These are phyloP conservation scores for Didymella segeticola DNA, from an alignment of 2,329 filamentous ascomycete species.

Conservation along the genomic window DNA sequence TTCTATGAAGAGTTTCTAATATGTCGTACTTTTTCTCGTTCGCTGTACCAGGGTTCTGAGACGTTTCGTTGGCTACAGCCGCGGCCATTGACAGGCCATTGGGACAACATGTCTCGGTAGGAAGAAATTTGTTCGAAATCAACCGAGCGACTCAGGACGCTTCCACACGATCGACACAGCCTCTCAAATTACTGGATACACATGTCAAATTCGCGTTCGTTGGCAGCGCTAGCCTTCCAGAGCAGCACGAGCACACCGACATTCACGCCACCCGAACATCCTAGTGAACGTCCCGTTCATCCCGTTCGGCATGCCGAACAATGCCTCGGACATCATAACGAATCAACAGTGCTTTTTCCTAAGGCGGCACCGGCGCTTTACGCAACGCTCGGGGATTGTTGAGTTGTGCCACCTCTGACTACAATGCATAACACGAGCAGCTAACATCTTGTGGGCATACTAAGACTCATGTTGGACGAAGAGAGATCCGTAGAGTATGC, in stretches of 20 bases:
- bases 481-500: background rate
- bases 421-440: background rate
- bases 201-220: slow-evolving; percentile 7
- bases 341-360: background rate
- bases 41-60: background rate
- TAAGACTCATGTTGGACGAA: background rate
- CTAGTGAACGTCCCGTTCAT: slow-evolving; percentile 9
- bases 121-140: background rate
- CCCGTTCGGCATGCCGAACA: slow-evolving; percentile 32
- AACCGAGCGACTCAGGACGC: background rate
- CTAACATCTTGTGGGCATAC: background rate
- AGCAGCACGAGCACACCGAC: slow-evolving; percentile 27
- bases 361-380: slow-evolving; percentile 27
- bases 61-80: background rate
- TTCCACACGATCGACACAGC: background rate
- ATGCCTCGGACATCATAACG: slow-evolving; percentile 1
- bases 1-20: background rate
- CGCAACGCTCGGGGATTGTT: slow-evolving; percentile 13
- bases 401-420: slow-evolving; percentile 1
- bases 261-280: slow-evolving; percentile 23
- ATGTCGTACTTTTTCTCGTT: background rate
- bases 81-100: background rate
- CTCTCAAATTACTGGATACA: slow-evolving; percentile 4
- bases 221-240: slow-evolving; percentile 16
- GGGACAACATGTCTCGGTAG: too few relatives aligned